Evolutionary conservation across 2,329 filamentous ascomycete species (phyloP), one percentile per base, ranked within the genome.

Genomic region (Aspergillus novoparasiticus): DNA sequence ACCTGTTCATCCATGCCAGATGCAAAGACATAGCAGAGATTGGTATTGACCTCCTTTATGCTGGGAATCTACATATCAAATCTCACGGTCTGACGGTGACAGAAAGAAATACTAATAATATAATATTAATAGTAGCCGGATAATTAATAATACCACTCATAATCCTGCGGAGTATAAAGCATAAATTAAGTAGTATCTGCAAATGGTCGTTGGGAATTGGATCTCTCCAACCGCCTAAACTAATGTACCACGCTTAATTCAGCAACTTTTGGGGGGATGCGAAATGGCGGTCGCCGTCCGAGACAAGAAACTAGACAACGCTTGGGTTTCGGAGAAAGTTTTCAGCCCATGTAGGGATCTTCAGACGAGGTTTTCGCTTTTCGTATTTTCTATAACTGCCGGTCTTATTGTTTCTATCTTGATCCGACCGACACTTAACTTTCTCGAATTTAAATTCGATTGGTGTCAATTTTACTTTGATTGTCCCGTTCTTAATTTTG

Each of bases 221-320:
- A 48, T 46, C 34, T 58, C 39, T 43, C 45, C 45, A 46, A 36
- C 30, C 41, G 21, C 45, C 57, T 28, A 54, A 54, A 48, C 62
- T 66, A 57, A 62, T 64, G 63, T 65, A 64, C 58, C 45, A 54
- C 41, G 64, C 64, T 63, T 34, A 62, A 60, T 64, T 30, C 50
- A 63, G 63, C 58, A 65, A 62, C 55, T 46, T 39, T 32, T 16
- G 21, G 51, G 21, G 51, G 57, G 55, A 51, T 45, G 51, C 36
- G 43, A 66, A 66, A 65, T 64, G 58, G 64, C 64, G 64, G 64
- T 66, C 64, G 60, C 64, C 51, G 53, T 61, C 60, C 60, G 58
- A 65, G 51, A 58, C 57, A 59, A n/a, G 45, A 61, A 41, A 32
- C 28, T 51, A 34, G 4, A 48, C 45, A 58, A 28, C 45, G 21